Conservation (phyloP, 352 stramenopile genomes). For the Discostella stelligera region DNA sequence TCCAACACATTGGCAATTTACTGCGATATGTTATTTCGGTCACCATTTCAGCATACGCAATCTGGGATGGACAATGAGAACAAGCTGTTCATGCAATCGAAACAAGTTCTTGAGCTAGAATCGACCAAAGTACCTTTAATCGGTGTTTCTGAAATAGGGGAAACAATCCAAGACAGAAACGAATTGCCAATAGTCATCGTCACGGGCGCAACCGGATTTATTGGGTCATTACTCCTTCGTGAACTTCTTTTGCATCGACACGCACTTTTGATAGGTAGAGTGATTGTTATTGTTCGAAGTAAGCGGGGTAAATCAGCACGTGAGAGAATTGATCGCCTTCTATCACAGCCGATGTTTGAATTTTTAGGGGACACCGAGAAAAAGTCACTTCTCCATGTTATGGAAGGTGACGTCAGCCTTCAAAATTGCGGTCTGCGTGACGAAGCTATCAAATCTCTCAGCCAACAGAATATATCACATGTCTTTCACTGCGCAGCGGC, state of each 20-base stretch:
- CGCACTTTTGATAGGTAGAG: constrained; percentile 46
- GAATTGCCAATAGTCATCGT: constrained; percentile 52
- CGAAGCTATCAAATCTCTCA: constrained; percentile 43
- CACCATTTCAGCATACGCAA: constrained; percentile 30
- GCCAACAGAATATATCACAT: constrained; percentile 61
- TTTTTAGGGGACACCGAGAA: constrained; percentile 70
- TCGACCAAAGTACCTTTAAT: constrained; percentile 27
- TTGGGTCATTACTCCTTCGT: constrained; percentile 76
- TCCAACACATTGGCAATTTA: constrained; percentile 69
- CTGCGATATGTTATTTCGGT: constrained; percentile 62
- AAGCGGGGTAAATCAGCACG: constrained; percentile 55
- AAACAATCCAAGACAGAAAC: constrained; percentile 1
- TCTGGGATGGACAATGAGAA: constrained; percentile 3
- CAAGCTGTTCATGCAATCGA: constrained; percentile 16
- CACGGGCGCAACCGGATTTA: constrained; percentile 80
- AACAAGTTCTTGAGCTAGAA: constrained; percentile 37
- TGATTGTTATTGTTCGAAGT: constrained; percentile 66
- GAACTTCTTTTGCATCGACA: constrained; percentile 69
- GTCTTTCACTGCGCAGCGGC: constrained; percentile 80
- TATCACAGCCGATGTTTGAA: constrained; percentile 68
- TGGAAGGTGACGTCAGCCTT: constrained; percentile 72
- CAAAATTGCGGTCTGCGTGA: constrained; percentile 56
- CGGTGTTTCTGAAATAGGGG: not conserved
- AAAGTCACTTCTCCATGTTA: constrained; percentile 55
- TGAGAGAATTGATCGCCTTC: constrained; percentile 55